Base-by-base conservation (phyloP, 2,329 filamentous ascomycete genomes). In the Aspergillus latus region DNA sequence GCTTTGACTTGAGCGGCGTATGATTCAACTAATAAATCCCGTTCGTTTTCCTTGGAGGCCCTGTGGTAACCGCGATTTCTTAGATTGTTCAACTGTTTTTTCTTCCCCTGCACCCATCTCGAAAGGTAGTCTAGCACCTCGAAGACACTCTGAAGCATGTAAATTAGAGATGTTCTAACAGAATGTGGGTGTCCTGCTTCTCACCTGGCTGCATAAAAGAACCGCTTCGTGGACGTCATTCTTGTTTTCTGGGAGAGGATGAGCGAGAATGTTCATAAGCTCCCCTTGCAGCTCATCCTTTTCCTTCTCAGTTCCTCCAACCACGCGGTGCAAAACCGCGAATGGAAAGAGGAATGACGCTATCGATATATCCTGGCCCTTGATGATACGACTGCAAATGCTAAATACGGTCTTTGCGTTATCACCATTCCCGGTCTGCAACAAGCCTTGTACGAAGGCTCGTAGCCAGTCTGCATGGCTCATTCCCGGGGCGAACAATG, bases 291-390 rank as follows among this genome's bases (percentile, higher is more conserved):
- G 81, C 53, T 87, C 81, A 21, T 82, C 72, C 48, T 84, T 83
- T 62, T 92, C 84, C 53, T 81, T 66, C 28, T 87, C 80, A 1
- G 82, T 83, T 21, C 90, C 85, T 26, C 88, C 89, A 9, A 96
- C 80, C 16, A 97, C 83, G 30, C 93, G 83, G 68, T 97, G 95
- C 34, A 97, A 74, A 3, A 90, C 87, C 13, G 92, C 82, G 69
- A 94, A 97, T 0, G 94, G 95, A 13, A 99, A 80, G 32, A 99
- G 78, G 65, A 97, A 97, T 43, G 89, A 89, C 0, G 92, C 85
- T 32, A 96, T 92, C 0, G 89, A 88, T 9, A 94, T 79, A 67
- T 97, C 92, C 68, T 94, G 91, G 32, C 90, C 88, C 57, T 88
- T 86, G 58, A 97, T 90, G 16, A 96, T 86, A 42, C 92, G 87